Percentiles rank a stretch among this genome's conserved stretches.
phyloP scores from a whole-genome alignment of 352 stramenopile species.

The Phytopythium montanum region DNA sequence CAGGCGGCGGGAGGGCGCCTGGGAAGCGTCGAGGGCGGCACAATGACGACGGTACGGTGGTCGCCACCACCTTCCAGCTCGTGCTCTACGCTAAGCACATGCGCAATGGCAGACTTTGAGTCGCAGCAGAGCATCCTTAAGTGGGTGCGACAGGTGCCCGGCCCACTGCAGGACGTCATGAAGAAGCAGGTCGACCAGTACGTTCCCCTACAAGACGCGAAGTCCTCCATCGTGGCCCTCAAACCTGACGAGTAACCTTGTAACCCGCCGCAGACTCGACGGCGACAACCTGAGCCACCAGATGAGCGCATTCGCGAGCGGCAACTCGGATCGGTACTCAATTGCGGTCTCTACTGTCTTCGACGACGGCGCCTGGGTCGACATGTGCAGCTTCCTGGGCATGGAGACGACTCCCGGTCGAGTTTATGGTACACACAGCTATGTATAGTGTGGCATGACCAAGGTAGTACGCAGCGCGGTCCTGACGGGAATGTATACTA shows the following conservation, averaged over 20 bases:
- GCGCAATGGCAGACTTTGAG: constrained; percentile 26
- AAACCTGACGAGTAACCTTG: background rate
- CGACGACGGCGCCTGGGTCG: constrained; percentile 76
- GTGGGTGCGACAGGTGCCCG: constrained; percentile 69
- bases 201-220: background rate
- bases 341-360: constrained; percentile 65
- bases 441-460: background rate
- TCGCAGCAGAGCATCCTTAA: constrained; percentile 74
- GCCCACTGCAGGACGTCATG: constrained; percentile 73
- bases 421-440: too few species aligned
- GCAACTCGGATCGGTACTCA: constrained; percentile 35
- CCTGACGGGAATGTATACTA: background rate
- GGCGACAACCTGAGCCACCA: constrained; percentile 22
- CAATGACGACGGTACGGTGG: background rate
- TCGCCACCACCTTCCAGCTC: background rate
- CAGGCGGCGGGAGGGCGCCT: background rate
- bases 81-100: background rate
- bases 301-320: constrained; percentile 29
- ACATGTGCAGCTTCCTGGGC: constrained; percentile 66
- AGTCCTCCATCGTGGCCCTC: too few species aligned
- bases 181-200: constrained; percentile 58
- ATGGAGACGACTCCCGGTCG: constrained; percentile 41
- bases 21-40: background rate
- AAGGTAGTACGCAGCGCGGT: background rate
- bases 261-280: constrained; percentile 29